Percentiles rank a stretch among this genome's conserved stretches.
Conservation (phyloP, 352 stramenopile genomes). For the Pilasporangium apinafurcum region DNA sequence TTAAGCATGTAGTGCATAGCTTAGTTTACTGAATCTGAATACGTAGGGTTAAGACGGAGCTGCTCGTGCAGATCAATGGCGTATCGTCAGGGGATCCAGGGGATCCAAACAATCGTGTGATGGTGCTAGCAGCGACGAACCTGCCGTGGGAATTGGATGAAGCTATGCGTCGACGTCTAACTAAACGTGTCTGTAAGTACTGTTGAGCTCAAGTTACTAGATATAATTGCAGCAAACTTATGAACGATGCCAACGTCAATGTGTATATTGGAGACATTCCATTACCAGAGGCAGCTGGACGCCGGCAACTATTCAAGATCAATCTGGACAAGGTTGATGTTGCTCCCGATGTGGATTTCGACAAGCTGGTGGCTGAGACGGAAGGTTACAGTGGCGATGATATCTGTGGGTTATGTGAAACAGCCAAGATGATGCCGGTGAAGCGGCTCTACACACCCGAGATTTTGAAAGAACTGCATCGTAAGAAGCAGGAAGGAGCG, state of each 20-base stretch:
- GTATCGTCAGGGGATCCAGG: slow-evolving; percentile 27
- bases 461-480: slow-evolving; percentile 46
- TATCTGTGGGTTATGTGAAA: slow-evolving; percentile 55
- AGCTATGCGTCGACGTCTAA: slow-evolving; percentile 91
- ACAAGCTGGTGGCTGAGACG: slow-evolving; percentile 59
- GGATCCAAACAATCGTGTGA: slow-evolving; percentile 45
- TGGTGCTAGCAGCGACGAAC: slow-evolving; percentile 96
- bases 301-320: slow-evolving; percentile 66
- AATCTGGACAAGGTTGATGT: slow-evolving; percentile 78
- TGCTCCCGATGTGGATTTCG: slow-evolving; percentile 67
- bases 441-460: slow-evolving; percentile 73
- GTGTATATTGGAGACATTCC: slow-evolving; percentile 38
- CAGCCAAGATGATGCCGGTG: slow-evolving; percentile 76
- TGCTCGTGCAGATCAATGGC: slow-evolving; percentile 98
- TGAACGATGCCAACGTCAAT: too few species aligned
- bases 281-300: slow-evolving; percentile 41
- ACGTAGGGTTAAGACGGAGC: slow-evolving; percentile 94
- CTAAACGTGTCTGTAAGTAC: slow-evolving; percentile 92
- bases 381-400: slow-evolving; percentile 62
- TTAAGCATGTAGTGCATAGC: background rate
- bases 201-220: too few species aligned
- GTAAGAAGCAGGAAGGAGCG: slow-evolving; percentile 49
- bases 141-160: slow-evolving; percentile 96
- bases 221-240: background rate
- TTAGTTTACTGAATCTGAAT: background rate